These are phyloP conservation scores for Trametes hirsuta DNA, from an alignment of 1,284 basidiomycete genomes.

Conservation along the genomic window DNA sequence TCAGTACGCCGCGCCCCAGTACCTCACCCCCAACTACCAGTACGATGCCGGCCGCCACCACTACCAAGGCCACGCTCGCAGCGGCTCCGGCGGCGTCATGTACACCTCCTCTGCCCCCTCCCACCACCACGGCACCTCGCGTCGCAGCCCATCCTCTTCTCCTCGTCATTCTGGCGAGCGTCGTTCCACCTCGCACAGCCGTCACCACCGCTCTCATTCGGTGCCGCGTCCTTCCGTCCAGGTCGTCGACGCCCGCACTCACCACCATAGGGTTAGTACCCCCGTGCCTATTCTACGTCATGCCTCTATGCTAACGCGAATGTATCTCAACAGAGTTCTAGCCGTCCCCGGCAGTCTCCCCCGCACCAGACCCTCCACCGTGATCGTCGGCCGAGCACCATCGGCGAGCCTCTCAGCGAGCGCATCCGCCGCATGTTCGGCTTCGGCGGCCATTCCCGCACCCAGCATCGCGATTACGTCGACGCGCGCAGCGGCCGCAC, in stretches of 20 bases:
- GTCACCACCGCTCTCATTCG: conserved; percentile 28
- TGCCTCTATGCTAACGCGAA: neutral
- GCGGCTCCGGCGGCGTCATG: conserved; percentile 19
- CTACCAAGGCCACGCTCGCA: conserved; percentile 20
- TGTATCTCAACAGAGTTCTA: conserved; percentile 13
- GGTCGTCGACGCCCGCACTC: conserved; percentile 13
- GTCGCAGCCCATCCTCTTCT: conserved; percentile 7
- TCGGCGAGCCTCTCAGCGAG: conserved; percentile 42
- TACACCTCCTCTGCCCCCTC: conserved; percentile 21
- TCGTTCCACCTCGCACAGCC: conserved; percentile 7
- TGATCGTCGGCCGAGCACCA: conserved; percentile 24
- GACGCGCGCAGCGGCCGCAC: conserved; percentile 54
- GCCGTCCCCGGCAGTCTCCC: conserved; percentile 17
- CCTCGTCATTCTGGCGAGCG: conserved; percentile 8
- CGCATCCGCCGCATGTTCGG: conserved; percentile 61
- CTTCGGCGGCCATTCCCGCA: conserved; percentile 45
- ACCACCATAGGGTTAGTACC: conserved; percentile 14
- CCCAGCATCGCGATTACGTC: conserved; percentile 45
- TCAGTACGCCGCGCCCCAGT: conserved; percentile 23
- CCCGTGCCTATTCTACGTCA: neutral
- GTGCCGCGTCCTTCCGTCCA: conserved; percentile 22
- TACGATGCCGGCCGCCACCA: conserved; percentile 19
- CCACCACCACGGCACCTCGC: conserved; percentile 13
- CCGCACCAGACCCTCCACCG: conserved; percentile 21
- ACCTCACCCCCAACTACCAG: conserved; percentile 25